Conservation (phyloP, 495 filamentous ascomycete species). For the Aspergillus haitiensis region DNA sequence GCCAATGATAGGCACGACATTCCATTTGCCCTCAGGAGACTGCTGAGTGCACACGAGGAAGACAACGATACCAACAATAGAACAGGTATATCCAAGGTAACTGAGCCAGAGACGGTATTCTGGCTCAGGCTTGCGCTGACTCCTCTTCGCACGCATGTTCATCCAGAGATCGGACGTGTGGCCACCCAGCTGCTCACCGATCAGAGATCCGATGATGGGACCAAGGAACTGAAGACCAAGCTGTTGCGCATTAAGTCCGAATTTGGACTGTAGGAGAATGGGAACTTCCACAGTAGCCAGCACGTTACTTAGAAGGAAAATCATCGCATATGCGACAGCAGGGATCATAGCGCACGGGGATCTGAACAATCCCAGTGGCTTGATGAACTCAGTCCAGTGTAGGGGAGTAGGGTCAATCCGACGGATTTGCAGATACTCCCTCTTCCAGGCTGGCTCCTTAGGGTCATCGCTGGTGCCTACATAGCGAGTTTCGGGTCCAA, state of each 20-base stretch:
- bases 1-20: slow-evolving; percentile 53
- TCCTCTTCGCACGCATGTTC: slow-evolving; percentile 31
- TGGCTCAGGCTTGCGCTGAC: slow-evolving; percentile 31
- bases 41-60: slow-evolving; percentile 50
- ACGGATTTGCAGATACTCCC: slow-evolving; percentile 42
- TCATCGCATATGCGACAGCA: slow-evolving; percentile 51
- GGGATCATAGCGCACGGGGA: slow-evolving; percentile 49
- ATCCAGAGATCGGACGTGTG: slow-evolving; percentile 54
- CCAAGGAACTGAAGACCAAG: slow-evolving; percentile 55
- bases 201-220: slow-evolving; percentile 54
- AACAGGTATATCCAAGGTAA: slow-evolving; percentile 48
- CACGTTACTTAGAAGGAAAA: slow-evolving; percentile 53
- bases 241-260: slow-evolving; percentile 53
- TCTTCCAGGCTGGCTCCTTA: slow-evolving; percentile 32
- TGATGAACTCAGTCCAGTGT: slow-evolving; percentile 45
- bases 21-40: slow-evolving; percentile 42
- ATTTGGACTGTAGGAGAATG: slow-evolving; percentile 51
- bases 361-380: slow-evolving; percentile 41
- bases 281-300: slow-evolving; percentile 54
- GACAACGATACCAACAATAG: slow-evolving; percentile 52
- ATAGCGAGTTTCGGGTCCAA: slow-evolving; percentile 58
- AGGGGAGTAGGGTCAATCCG: slow-evolving; percentile 53
- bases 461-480: slow-evolving; percentile 30
- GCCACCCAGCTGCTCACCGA: slow-evolving; percentile 59
- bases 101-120: slow-evolving; percentile 56